These are phyloP conservation scores for Fraxinus albicans DNA, from an alignment of 305 asterid genomes.

Conservation along the genomic window DNA sequence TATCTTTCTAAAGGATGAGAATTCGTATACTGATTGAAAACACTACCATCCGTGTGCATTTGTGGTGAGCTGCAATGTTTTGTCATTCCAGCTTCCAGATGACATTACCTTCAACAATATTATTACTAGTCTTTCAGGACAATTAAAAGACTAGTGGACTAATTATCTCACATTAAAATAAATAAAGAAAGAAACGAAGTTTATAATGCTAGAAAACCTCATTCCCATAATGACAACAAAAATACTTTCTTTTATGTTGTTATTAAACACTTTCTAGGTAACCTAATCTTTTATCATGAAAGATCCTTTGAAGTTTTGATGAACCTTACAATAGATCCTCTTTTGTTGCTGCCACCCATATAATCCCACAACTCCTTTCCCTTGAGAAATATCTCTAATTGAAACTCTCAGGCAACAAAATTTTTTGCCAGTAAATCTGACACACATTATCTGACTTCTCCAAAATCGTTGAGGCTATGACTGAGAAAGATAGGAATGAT, in stretches of 20 bases:
- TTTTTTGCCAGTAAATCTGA: conserved; percentile 5
- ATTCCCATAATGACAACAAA: too few species aligned
- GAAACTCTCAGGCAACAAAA: background rate
- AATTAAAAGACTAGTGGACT: background rate
- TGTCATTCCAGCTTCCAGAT: background rate
- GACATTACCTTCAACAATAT: background rate
- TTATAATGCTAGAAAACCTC: background rate
- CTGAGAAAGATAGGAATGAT: background rate
- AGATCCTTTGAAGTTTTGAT: too few species aligned
- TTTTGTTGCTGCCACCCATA: background rate
- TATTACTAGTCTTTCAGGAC: background rate
- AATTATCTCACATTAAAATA: background rate
- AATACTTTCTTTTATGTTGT: too few species aligned
- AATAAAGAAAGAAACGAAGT: background rate
- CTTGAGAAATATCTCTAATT: background rate
- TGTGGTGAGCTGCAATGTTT: too few species aligned
- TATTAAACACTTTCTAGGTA: too few species aligned
- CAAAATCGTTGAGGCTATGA: background rate
- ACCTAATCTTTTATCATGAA: too few species aligned
- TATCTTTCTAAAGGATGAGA: too few species aligned
- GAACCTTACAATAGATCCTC: background rate
- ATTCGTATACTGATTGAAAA: too few species aligned
- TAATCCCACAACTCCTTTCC: conserved; percentile 1
- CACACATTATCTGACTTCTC: background rate
- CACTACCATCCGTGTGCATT: too few species aligned